Evolutionary conservation across 495 filamentous ascomycete species (phyloP), one percentile per base, ranked within the genome.

Genomic region (Cairneyella variabilis): DNA sequence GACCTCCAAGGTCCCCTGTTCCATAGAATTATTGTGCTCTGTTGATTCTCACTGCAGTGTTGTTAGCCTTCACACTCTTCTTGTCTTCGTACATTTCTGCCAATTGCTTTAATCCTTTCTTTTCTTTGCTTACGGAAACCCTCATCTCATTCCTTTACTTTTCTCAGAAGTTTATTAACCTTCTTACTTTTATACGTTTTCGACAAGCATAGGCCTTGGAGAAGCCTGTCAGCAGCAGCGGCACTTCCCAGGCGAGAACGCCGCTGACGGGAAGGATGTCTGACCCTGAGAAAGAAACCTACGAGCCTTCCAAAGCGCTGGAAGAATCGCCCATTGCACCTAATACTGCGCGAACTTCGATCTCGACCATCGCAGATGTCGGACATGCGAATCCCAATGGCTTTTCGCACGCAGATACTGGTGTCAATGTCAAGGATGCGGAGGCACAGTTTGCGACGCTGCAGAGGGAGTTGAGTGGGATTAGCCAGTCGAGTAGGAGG

Each of bases 361-460:
- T 25, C 25, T 41, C 47, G 14, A 59, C 52, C 1, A 34, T 45
- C 23, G 11, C 47, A 28, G 52, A 57, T 30, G 16, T 47, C 12
- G 58, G 61, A 23, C 21, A 51, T 34, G 28, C 25, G 21, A 80
- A 78, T 55, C 76, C 76, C 52, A 73, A 80, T 64, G 82, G 78
- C 21, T 64, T 76, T 38, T 71, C 74, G 9, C 61, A 62, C 27
- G 63, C 69, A 6, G 22, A 57, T 68, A 43, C 57, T 58, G 11
- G 85, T 80, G 38, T 78, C 90, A 82, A 91, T 58, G 81, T 95
- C 48, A 71, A 78, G 47, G 79, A 76, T 28, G 90, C 90, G 10
- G 83, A 91, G 64, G 78, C 82, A 28, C 85, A 93, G 37, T 95
- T 95, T 57, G 81, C 79, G 7, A 77, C 90, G 55, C 73, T 95